Conservation (phyloP, 140 eudicot species). For the Senecio squalidus region DNA sequence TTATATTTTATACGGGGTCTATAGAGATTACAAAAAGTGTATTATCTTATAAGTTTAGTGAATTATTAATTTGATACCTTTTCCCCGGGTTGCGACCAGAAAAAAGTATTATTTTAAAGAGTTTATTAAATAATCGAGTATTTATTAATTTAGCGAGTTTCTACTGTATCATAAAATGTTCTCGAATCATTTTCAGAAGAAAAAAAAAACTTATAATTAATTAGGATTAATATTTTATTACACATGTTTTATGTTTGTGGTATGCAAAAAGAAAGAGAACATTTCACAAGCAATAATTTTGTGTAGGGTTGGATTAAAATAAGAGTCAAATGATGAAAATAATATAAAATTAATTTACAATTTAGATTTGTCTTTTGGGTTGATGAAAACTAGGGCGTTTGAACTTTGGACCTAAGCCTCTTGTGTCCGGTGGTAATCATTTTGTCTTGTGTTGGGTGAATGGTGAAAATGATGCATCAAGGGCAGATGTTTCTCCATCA, state of each 20-base stretch:
- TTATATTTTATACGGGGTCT: too few relatives aligned
- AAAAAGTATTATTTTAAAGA: too few relatives aligned
- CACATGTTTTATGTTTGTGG: slow-evolving; percentile 13
- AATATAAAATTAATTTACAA: neutral
- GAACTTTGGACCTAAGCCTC: slow-evolving; percentile 39
- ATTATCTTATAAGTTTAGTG: too few relatives aligned
- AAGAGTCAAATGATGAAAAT: slow-evolving; percentile 26
- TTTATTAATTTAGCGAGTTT: too few relatives aligned
- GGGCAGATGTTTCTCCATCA: slow-evolving; percentile 31
- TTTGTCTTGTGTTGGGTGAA: slow-evolving; percentile 64
- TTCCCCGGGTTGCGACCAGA: too few relatives aligned
- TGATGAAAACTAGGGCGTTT: slow-evolving; percentile 27
- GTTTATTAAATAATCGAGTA: too few relatives aligned
- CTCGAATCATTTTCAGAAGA: too few relatives aligned
- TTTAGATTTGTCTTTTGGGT: neutral
- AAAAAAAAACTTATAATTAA: neutral
- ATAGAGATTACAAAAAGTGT: too few relatives aligned
- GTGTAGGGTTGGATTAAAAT: neutral
- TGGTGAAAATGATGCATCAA: slow-evolving; percentile 52
- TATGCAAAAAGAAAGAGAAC: neutral
- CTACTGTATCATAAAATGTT: too few relatives aligned
- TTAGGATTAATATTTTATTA: neutral
- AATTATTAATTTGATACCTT: too few relatives aligned
- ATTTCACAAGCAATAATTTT: neutral
- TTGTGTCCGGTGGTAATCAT: slow-evolving; percentile 61